Percentiles rank a stretch among this genome's conserved stretches.
Evolutionary conservation across 495 filamentous ascomycete species (phyloP).

Genomic region (Penicillium antarcticum): DNA sequence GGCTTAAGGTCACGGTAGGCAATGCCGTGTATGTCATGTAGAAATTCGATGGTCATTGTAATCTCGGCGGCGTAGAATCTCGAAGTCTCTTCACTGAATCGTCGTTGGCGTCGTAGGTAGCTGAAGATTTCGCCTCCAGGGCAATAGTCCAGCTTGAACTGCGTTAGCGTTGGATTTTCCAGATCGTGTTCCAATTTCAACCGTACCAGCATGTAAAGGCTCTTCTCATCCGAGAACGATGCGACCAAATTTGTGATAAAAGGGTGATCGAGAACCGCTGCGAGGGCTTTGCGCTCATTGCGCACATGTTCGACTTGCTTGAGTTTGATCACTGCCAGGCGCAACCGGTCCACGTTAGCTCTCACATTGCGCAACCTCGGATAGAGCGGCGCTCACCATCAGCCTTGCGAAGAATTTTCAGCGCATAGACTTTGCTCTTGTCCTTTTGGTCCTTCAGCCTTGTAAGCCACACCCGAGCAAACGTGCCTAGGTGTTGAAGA

Average conservation of each 20-base stretch:
- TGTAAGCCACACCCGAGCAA: constrained; percentile 91
- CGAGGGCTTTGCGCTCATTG: constrained; percentile 84
- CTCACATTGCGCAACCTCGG: not conserved
- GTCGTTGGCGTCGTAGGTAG: constrained; percentile 79
- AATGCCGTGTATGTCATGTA: constrained; percentile 80
- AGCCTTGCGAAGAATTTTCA: constrained; percentile 90
- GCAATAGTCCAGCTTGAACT: constrained; percentile 72
- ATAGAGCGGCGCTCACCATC: constrained; percentile 50
- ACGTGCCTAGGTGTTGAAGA: constrained; percentile 64
- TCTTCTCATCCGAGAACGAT: constrained; percentile 86
- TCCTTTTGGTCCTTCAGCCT: constrained; percentile 57
- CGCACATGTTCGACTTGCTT: constrained; percentile 98
- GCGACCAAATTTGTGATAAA: constrained; percentile 92
- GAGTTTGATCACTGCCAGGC: constrained; percentile 73
- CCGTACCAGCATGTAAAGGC: constrained; percentile 85
- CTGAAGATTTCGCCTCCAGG: constrained; percentile 95
- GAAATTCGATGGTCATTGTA: constrained; percentile 83
- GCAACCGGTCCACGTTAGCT: constrained; percentile 10
- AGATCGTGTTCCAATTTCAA: not conserved
- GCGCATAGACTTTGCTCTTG: constrained; percentile 76
- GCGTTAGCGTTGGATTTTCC: constrained; percentile 16
- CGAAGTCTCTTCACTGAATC: constrained; percentile 81
- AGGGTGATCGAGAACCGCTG: constrained; percentile 85
- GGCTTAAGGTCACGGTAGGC: constrained; percentile 96
- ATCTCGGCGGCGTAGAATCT: constrained; percentile 97